These are phyloP conservation scores for Apiotrichum domesticum DNA, from an alignment of 1,284 basidiomycete species.

Conservation along the genomic window DNA sequence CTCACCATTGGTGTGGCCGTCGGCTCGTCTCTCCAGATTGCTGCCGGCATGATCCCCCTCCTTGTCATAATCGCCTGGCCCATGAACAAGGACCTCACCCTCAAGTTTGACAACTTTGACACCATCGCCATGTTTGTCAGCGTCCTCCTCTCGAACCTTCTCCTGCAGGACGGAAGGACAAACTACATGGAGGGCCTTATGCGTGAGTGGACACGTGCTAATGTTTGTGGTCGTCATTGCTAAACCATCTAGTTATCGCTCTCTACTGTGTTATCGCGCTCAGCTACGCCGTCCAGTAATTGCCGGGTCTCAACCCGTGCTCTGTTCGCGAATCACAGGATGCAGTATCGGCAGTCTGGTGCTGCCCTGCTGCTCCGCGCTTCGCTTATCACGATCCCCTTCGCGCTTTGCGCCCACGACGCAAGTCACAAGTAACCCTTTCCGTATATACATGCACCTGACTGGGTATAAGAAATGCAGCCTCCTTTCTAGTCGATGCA, in stretches of 20 bases:
- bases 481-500: too few species aligned
- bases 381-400: too few species aligned
- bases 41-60: conserved; percentile 76
- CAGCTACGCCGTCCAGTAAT: neutral
- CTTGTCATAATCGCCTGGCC: conserved; percentile 78
- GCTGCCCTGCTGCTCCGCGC: too few species aligned
- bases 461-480: too few species aligned
- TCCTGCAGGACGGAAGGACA: conserved; percentile 67
- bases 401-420: too few species aligned
- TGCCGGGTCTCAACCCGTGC: too few species aligned
- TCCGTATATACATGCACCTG: too few species aligned
- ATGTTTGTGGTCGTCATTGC: neutral
- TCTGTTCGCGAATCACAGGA: too few species aligned
- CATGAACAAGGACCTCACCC: conserved; percentile 68
- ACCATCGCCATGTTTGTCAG: conserved; percentile 79
- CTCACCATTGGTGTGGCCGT: conserved; percentile 82
- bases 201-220: conserved; percentile 31
- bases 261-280: conserved; percentile 15
- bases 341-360: too few species aligned
- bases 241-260: conserved; percentile 19
- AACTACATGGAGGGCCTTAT: conserved; percentile 85
- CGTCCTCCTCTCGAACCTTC: conserved; percentile 71
- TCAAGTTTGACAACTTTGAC: conserved; percentile 64
- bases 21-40: conserved; percentile 87
- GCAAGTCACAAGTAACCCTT: too few species aligned